Evolutionary conservation across 352 stramenopile species (phyloP), one percentile per base, ranked within the genome.

Genomic region (Pythium brachiatum): DNA sequence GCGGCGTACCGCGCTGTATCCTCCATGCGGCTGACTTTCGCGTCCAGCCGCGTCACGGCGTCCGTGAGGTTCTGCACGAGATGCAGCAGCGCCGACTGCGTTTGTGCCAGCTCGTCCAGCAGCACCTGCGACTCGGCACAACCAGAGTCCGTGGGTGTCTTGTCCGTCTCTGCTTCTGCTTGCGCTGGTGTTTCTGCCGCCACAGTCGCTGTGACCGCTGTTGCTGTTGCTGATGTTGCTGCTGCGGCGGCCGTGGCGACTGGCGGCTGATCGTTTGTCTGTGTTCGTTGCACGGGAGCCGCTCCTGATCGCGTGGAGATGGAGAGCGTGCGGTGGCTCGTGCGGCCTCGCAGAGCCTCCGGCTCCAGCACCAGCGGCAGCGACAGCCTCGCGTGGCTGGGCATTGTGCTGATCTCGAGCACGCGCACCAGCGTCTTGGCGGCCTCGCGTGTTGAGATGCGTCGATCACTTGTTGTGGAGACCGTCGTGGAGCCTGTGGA

Each of bases 381-480:
- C n/a, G 12, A 21, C 21, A 66, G 51, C 16, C 26, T 23, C 13
- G 15, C 18, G 38, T 53, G 29, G 20, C 8, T 12, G 7, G 55
- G 27, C 29, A 62, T 7, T 15, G 21, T 20, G 29, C 41, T 32
- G 16, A 62, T 47, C 1, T 32, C 55, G 1, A 62, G 55, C 43
- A 54, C 29, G 7, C 46, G 53, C 20, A 58, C n/a, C 9, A 68
- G 53, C 7, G 46, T 41, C 53, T 62, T 57, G 18, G 60, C 60
- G 1, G 31, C 60, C 34, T 62, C 53, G 5, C 60, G 53, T 7
- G 44, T 29, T 4, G 57, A 38, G 15, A 55, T 50, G 29, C 34
- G 18, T 29, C 47, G 4, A 3, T 53, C 55, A 34, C 29, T 34
- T 9, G 29, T 34, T 34, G 29, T 34, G 11, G 18, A 2, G 1